phyloP scores from a whole-genome alignment of 75 land plant genomes.

The Gnetum montanum region DNA sequence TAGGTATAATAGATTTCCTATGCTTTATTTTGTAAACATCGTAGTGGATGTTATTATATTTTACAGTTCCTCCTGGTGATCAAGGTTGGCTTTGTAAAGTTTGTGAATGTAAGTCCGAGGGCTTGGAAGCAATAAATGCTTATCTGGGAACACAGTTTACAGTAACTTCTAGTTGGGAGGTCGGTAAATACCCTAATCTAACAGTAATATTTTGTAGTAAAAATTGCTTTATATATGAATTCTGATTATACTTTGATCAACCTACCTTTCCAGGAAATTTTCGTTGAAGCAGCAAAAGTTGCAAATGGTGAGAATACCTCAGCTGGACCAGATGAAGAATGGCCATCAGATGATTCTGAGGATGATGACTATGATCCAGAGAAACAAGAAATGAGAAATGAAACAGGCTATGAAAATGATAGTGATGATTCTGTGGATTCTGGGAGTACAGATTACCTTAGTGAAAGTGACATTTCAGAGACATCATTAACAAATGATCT shows the following conservation, averaged over 20 bases:
- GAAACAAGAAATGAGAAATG: conserved; percentile 13
- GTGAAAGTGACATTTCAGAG: conserved; percentile 17
- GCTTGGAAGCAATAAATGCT: conserved; percentile 69
- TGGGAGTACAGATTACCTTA: conserved; percentile 24
- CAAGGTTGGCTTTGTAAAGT: conserved; percentile 85
- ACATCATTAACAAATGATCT: conserved; percentile 5
- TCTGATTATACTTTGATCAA: conserved; percentile 5
- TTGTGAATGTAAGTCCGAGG: conserved; percentile 64
- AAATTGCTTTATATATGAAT: background rate
- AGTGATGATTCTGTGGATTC: conserved; percentile 18
- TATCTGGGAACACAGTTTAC: conserved; percentile 64
- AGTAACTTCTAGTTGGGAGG: conserved; percentile 60
- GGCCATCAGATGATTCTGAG: conserved; percentile 86
- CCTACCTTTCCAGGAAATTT: conserved; percentile 56
- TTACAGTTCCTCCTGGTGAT: conserved; percentile 73
- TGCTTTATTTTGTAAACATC: no score
- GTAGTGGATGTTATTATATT: no score
- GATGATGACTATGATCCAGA: conserved; percentile 86
- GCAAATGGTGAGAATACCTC: conserved; percentile 23
- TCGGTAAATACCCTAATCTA: conserved; percentile 12
- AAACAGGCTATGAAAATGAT: conserved; percentile 16
- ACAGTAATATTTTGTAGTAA: background rate
- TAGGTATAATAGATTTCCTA: no score
- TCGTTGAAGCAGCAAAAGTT: conserved; percentile 47
- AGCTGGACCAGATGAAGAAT: conserved; percentile 32